These are phyloP conservation scores for Aspergillus panamensis DNA, from an alignment of 495 filamentous ascomycete genomes.

Conservation along the genomic window DNA sequence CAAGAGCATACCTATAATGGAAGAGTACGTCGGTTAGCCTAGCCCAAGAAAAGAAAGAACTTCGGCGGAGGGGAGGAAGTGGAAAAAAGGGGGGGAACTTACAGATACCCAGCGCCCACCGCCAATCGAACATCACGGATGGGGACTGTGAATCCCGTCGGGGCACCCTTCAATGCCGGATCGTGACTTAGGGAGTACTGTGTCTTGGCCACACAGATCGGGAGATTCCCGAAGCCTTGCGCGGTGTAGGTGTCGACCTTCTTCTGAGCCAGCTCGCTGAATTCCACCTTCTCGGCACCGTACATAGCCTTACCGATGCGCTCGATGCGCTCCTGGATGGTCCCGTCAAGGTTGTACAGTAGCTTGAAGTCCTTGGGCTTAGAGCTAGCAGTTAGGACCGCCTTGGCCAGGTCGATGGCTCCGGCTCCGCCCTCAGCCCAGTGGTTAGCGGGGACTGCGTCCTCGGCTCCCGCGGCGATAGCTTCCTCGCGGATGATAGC, in stretches of 20 bases:
- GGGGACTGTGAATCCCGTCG: constrained; percentile 90
- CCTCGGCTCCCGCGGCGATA: constrained; percentile 86
- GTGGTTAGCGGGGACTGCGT: constrained; percentile 91
- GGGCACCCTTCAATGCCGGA: constrained; percentile 90
- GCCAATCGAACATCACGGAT: constrained; percentile 93
- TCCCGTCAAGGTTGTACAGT: constrained; percentile 75
- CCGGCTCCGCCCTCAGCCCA: constrained; percentile 95
- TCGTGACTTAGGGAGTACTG: constrained; percentile 97
- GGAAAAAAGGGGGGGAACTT: too few relatives aligned
- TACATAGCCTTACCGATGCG: constrained; percentile 91
- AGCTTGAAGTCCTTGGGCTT: constrained; percentile 89
- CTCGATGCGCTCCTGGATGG: constrained; percentile 86
- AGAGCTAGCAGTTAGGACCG: constrained; percentile 75
- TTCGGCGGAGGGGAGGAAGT: background rate
- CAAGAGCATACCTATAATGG: constrained; percentile 73
- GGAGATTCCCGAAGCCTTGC: constrained; percentile 88
- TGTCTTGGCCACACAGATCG: constrained; percentile 96
- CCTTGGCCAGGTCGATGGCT: constrained; percentile 84
- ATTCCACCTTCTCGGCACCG: constrained; percentile 84
- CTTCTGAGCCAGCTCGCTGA: constrained; percentile 88
- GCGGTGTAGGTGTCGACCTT: constrained; percentile 93
- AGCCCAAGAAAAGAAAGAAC: constrained; percentile 8
- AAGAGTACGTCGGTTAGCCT: constrained; percentile 9
- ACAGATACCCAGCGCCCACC: constrained; percentile 88
- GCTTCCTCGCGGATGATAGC: constrained; percentile 85